phyloP scores from a whole-genome alignment of 176 grass and related monocot genomes.

The Bolboschoenus planiculmis region DNA sequence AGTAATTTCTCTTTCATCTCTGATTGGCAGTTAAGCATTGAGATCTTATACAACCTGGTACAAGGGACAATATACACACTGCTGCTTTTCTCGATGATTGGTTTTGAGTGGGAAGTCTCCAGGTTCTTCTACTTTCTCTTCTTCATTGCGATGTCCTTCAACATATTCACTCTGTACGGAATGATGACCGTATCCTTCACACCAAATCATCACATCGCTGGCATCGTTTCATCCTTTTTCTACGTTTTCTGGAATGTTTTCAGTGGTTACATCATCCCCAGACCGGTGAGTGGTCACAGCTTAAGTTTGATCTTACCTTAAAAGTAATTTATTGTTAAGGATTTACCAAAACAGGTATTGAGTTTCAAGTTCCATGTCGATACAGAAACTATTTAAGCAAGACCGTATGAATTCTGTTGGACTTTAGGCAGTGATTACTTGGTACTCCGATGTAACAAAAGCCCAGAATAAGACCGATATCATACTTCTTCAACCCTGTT shows the following conservation, averaged over 20 bases:
- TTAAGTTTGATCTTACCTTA: not conserved
- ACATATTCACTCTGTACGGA: slow-evolving; percentile 68
- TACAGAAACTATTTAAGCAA: not conserved
- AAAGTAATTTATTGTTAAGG: not conserved
- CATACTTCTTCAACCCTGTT: not conserved
- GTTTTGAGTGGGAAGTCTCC: slow-evolving; percentile 53
- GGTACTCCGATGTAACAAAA: no score
- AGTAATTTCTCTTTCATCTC: slow-evolving; percentile 4
- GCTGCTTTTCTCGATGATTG: slow-evolving; percentile 67
- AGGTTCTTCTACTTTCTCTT: slow-evolving; percentile 80
- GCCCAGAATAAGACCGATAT: not conserved
- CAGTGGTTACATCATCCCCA: slow-evolving; percentile 56
- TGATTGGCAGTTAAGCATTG: slow-evolving; percentile 41
- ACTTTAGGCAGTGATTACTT: not conserved
- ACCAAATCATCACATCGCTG: slow-evolving; percentile 48
- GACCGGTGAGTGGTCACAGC: slow-evolving; percentile 41
- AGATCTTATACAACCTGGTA: slow-evolving; percentile 56
- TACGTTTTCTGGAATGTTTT: slow-evolving; percentile 75
- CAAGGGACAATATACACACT: slow-evolving; percentile 53
- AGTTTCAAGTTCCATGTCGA: not conserved
- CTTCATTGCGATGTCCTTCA: slow-evolving; percentile 63
- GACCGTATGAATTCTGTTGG: not conserved
- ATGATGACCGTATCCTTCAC: slow-evolving; percentile 72
- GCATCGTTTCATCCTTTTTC: slow-evolving; percentile 48
- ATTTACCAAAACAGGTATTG: not conserved